These are phyloP conservation scores for Sclerospora graminicola DNA, from an alignment of 352 stramenopile species.

Conservation along the genomic window DNA sequence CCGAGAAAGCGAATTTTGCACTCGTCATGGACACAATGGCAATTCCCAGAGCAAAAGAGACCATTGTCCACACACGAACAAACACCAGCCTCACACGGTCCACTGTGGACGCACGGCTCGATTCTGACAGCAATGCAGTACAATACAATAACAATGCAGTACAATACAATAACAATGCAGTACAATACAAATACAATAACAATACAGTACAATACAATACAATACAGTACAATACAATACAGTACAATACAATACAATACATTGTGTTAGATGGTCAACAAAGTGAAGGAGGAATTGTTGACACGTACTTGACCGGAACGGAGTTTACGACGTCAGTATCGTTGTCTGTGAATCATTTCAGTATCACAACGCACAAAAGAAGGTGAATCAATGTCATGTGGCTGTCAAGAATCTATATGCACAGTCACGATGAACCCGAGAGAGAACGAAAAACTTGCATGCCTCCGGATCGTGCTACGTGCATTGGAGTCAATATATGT, in stretches of 20 bases:
- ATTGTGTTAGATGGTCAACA: background rate
- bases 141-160: background rate
- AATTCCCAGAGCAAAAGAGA: slow-evolving; percentile 90
- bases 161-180: too few species aligned
- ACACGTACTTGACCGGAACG: slow-evolving; percentile 42
- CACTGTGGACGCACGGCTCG: slow-evolving; percentile 78
- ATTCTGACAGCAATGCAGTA: slow-evolving; percentile 43
- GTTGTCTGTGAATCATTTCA: slow-evolving; percentile 17
- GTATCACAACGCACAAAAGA: background rate
- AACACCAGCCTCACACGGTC: slow-evolving; percentile 68
- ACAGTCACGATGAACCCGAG: slow-evolving; percentile 7
- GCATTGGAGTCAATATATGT: slow-evolving; percentile 42
- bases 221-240: background rate
- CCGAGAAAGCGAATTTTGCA: slow-evolving; percentile 86
- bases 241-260: too few species aligned
- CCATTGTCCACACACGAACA: slow-evolving; percentile 84
- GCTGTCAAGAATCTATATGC: too few species aligned
- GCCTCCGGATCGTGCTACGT: slow-evolving; percentile 22
- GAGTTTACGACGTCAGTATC: slow-evolving; percentile 34
- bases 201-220: slow-evolving; percentile 1
- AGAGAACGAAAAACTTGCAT: slow-evolving; percentile 12
- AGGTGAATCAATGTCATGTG: too few species aligned
- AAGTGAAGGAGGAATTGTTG: too few species aligned
- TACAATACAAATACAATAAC: too few species aligned
- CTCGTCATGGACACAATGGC: slow-evolving; percentile 57